Evolutionary conservation across 2,329 filamentous ascomycete genomes (phyloP).

Genomic region (Salinomyces thailandicus): DNA sequence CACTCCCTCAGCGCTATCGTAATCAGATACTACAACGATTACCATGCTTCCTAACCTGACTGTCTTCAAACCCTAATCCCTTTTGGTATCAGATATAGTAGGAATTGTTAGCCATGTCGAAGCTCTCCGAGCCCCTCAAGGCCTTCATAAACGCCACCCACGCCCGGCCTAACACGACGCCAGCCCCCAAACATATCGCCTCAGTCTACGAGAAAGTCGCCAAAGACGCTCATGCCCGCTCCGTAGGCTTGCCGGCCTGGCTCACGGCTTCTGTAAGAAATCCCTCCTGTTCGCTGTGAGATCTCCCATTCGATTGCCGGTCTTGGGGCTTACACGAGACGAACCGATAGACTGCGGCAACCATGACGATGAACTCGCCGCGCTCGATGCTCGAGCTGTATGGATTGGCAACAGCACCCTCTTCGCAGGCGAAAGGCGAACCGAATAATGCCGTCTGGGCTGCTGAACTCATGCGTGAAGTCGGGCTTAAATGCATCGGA

Average conservation of each 20-base stretch:
- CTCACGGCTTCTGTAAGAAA: constrained; percentile 50
- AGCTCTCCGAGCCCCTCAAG: constrained; percentile 61
- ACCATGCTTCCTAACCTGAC: too few species aligned
- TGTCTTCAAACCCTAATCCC: too few species aligned
- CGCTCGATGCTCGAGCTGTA: constrained; percentile 59
- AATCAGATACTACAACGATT: too few species aligned
- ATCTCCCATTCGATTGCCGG: too few species aligned
- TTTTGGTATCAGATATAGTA: too few species aligned
- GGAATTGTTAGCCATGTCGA: constrained; percentile 49
- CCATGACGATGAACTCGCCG: constrained; percentile 78
- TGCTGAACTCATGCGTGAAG: constrained; percentile 64
- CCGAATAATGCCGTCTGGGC: constrained; percentile 37
- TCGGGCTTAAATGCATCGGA: constrained; percentile 66
- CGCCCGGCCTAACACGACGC: constrained; percentile 53
- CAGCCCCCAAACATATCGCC: constrained; percentile 53
- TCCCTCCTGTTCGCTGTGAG: background rate
- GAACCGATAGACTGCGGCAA: constrained; percentile 56
- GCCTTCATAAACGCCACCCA: constrained; percentile 61
- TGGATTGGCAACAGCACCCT: constrained; percentile 29
- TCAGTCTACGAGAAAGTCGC: constrained; percentile 56
- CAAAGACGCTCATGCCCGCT: constrained; percentile 49
- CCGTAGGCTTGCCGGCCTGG: constrained; percentile 56
- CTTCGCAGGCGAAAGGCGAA: constrained; percentile 13
- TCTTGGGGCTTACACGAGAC: background rate
- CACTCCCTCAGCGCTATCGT: too few species aligned